Evolutionary conservation across 768 basidiomycete species (phyloP).

Genomic region (Serendipita indica): DNA sequence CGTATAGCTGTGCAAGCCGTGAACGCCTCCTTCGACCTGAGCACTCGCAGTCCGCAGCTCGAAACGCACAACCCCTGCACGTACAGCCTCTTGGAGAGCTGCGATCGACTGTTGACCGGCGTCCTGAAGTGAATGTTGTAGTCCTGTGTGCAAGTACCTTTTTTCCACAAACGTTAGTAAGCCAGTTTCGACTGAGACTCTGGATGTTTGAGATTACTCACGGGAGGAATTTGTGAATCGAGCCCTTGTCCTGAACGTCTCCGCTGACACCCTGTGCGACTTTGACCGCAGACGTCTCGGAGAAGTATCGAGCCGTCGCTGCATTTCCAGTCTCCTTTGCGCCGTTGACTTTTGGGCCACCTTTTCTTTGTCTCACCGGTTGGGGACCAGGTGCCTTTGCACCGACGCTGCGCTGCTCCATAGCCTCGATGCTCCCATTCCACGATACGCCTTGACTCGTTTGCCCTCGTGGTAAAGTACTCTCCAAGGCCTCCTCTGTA

Average conservation of each 20-base stretch:
- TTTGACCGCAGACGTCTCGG: conserved; percentile 81
- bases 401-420: conserved; percentile 57
- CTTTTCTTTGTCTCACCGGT: conserved; percentile 14
- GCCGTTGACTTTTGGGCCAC: conserved; percentile 13
- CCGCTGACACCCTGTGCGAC: conserved; percentile 95
- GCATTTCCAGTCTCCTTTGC: conserved; percentile 58
- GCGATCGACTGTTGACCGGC: conserved; percentile 59
- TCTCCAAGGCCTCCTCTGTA: conserved; percentile 94
- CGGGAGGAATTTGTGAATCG: conserved; percentile 81
- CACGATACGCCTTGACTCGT: conserved; percentile 97
- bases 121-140: conserved; percentile 93
- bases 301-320: conserved; percentile 92
- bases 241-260: conserved; percentile 95
- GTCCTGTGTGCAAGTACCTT: conserved; percentile 53
- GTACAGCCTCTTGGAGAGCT: conserved; percentile 53
- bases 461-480: conserved; percentile 98
- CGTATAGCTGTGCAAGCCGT: conserved; percentile 70
- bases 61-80: conserved; percentile 58
- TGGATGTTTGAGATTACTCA: neutral
- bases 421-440: conserved; percentile 92
- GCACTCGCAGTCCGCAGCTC: conserved; percentile 90
- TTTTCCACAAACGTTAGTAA: conserved; percentile 15
- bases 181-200: conserved; percentile 24
- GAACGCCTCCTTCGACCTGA: conserved; percentile 90
- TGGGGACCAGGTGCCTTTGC: conserved; percentile 16